Percentiles rank a stretch among this genome's conserved stretches.
phyloP scores from a whole-genome alignment of 1,284 basidiomycete species.

The Ceratobasidium sp. region DNA sequence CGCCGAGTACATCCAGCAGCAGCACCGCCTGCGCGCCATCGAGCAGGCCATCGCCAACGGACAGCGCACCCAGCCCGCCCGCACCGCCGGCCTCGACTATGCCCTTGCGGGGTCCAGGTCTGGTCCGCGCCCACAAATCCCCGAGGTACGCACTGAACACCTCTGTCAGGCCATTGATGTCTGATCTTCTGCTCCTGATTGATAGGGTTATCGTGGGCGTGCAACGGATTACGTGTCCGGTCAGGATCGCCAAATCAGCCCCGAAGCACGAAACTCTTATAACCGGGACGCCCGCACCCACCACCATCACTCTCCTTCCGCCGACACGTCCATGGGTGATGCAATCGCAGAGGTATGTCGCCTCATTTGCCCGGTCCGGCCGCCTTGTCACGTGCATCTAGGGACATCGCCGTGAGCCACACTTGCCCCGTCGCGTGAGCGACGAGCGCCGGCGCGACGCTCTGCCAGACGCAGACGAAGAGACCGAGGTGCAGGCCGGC shows the following conservation, averaged over 20 bases:
- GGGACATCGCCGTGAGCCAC: conserved; percentile 36
- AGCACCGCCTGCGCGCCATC: conserved; percentile 31
- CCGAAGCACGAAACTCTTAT: conserved; percentile 40
- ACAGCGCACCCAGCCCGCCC: conserved; percentile 36
- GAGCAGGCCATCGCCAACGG: conserved; percentile 38
- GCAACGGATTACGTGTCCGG: conserved; percentile 39
- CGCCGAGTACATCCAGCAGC: conserved; percentile 23
- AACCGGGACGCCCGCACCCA: conserved; percentile 35
- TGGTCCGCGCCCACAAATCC: background rate
- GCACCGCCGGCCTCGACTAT: conserved; percentile 39
- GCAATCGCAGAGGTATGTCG: conserved; percentile 24
- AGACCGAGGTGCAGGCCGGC: conserved; percentile 39
- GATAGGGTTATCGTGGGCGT: conserved; percentile 45
- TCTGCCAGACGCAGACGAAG: conserved; percentile 15
- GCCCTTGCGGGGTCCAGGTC: conserved; percentile 14
- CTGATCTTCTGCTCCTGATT: conserved; percentile 40
- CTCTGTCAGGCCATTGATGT: conserved; percentile 20
- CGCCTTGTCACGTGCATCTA: conserved; percentile 25
- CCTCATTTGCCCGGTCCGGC: background rate
- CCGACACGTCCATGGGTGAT: conserved; percentile 32
- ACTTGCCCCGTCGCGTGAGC: conserved; percentile 12
- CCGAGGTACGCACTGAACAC: conserved; percentile 13
- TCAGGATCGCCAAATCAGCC: conserved; percentile 39
- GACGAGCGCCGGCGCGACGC: conserved; percentile 29
- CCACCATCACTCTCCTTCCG: conserved; percentile 37